Conservation (phyloP, 83 land plant species). For the Isoetes engelmannii region DNA sequence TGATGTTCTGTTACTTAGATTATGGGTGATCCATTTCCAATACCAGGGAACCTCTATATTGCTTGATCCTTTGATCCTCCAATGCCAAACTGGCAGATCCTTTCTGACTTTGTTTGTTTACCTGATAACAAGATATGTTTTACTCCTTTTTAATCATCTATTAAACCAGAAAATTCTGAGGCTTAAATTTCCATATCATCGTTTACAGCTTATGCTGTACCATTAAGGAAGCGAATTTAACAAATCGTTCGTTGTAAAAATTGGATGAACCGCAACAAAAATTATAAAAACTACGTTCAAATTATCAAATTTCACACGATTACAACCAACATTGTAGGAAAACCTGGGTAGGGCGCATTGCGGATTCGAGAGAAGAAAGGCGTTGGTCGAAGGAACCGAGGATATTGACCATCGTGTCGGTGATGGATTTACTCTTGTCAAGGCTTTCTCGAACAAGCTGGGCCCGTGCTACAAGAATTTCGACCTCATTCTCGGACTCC, state of each 20-base stretch:
- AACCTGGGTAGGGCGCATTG: conserved; percentile 96
- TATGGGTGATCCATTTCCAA: too few relatives aligned
- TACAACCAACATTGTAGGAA: not conserved
- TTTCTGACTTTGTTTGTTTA: too few relatives aligned
- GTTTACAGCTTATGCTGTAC: not conserved
- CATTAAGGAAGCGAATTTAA: not conserved
- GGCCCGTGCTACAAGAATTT: conserved; percentile 48
- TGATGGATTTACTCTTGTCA: conserved; percentile 56
- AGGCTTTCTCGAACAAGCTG: conserved; percentile 57
- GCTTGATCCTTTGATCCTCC: too few relatives aligned
- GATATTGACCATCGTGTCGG: conserved; percentile 66
- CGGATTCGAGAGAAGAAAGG: conserved; percentile 87
- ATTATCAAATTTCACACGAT: not conserved
- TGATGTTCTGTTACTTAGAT: too few relatives aligned
- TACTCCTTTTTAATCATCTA: too few relatives aligned
- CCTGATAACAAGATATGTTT: too few relatives aligned
- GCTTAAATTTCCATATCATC: not conserved
- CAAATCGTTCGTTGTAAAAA: not conserved
- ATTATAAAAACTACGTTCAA: not conserved
- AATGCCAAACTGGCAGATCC: too few relatives aligned
- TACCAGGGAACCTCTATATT: too few relatives aligned
- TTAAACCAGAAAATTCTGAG: too few relatives aligned
- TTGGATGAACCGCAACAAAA: not conserved
- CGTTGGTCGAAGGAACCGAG: conserved; percentile 95
- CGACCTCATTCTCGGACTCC: conserved; percentile 33